Conservation (phyloP, 768 basidiomycete genomes). For the Suillus occidentalis region DNA sequence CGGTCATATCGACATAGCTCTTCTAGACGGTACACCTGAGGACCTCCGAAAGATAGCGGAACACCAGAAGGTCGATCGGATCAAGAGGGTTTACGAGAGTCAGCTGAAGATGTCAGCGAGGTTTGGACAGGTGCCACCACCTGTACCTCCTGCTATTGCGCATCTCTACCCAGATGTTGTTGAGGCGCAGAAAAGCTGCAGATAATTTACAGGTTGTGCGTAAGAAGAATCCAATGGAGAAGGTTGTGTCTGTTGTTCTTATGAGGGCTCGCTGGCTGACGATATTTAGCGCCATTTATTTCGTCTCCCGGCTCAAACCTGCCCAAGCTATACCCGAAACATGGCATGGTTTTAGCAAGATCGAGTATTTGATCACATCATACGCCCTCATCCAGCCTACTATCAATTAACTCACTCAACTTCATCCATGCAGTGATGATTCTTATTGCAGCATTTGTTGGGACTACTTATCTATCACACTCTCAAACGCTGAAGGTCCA, state of each 20-base stretch:
- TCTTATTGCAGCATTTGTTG: constrained; percentile 45
- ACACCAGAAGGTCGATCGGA: constrained; percentile 81
- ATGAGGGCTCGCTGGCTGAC: constrained; percentile 11
- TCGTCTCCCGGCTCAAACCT: too few relatives aligned
- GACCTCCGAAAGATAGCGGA: constrained; percentile 94
- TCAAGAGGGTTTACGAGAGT: constrained; percentile 97
- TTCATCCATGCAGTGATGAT: constrained; percentile 49
- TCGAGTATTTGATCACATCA: constrained; percentile 54
- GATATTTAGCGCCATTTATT: constrained; percentile 28
- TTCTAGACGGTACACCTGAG: constrained; percentile 87
- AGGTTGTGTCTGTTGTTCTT: constrained; percentile 46
- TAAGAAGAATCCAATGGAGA: constrained; percentile 87
- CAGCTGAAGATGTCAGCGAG: constrained; percentile 87
- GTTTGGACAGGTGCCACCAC: constrained; percentile 92
- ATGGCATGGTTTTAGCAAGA: constrained; percentile 45
- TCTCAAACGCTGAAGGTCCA: too few relatives aligned
- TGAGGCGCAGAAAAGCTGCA: constrained; percentile 77
- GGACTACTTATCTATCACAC: constrained; percentile 1
- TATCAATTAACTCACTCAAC: background rate
- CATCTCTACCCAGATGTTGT: constrained; percentile 90
- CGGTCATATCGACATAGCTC: constrained; percentile 92
- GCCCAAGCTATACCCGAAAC: background rate
- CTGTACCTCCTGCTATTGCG: constrained; percentile 85
- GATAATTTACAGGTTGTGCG: constrained; percentile 64
- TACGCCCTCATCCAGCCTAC: constrained; percentile 27